Base-by-base conservation (phyloP, 805 yeast species). In the Blastobotrys terrestris region DNA sequence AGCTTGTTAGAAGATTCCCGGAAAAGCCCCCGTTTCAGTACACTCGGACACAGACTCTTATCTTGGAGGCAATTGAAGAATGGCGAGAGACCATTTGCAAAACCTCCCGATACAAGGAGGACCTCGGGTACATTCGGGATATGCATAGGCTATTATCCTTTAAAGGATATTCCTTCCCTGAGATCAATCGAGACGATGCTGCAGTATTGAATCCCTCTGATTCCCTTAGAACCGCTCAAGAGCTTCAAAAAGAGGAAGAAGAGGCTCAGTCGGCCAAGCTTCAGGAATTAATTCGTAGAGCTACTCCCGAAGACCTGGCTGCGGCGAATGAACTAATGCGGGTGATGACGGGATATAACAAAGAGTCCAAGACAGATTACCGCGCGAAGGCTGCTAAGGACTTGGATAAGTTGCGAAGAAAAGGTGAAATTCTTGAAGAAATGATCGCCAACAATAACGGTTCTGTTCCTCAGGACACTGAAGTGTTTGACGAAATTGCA, bases 241-340 rank as follows among this genome's bases (percentile, higher is more conserved):
- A 94, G 63, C 77, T 94, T 53, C 95, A 88, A 70, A 81, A 83
- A 58, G 99, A 94, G 67, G 99, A 94, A 70, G 84, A 87, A 53
- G 75, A 89, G 48, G 97, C 95, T 1, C 97, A 91, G 65, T 79
- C 87, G 57, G 98, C 99, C 15, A 94, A 94, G 71, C 78, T 94
- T 58, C 99, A 94, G 71, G 99, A 94, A 69, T 77, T 94, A 57
- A 87, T 94, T 57, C 83, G 98, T 71, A 79, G 97, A 62, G 99
- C 98, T 43, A 85, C 87, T 67, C 98, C 99, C 4, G 87, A 84
- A 58, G 99, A 94, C 71, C 78, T 94, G 64, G 87, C 85, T 62
- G 99, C 94, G 69, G 99, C 99, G 44, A 94, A 94, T 69, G 88
- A 87, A 61, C 77, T 94, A 68, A 94, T 94, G 99, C 90, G 92